Base-by-base conservation (phyloP, 2,329 filamentous ascomycete genomes). In the Dactylellina haptotyla region DNA sequence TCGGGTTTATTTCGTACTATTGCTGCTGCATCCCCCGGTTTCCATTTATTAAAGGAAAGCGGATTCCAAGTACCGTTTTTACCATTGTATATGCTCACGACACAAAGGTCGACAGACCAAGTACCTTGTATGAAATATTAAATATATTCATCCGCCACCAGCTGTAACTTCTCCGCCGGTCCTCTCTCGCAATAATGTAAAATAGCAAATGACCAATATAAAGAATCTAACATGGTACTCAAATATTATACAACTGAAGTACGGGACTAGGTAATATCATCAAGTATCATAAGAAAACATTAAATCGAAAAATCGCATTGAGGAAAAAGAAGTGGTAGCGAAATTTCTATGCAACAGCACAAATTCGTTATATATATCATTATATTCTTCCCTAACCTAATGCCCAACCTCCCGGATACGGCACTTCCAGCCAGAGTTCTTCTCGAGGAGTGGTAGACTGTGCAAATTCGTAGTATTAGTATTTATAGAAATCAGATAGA, bases 341-440 rank as follows among this genome's bases (percentile, higher is more conserved):
- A 28, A n/a, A n/a, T n/a, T n/a, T n/a, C n/a, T n/a, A n/a, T n/a
- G n/a, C n/a, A n/a, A n/a, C n/a, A 64, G 30, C 23, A 34, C 23
- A 58, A 57, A 63, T 34, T 61, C 76, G 14, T 18, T n/a, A 20
- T 46, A 46, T 46, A 45, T 58, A 28, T 65, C 57, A 43, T 26
- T 20, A 39, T 48, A n/a, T n/a, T n/a, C n/a, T n/a, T n/a, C n/a
- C n/a, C n/a, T n/a, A 80, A 39, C 30, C 37, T 65, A 66, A n/a
- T 86, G 89, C 78, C 87, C 85, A 75, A 95, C 83, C 83, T 96
- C 86, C 78, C 87, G 90, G 77, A 97, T 84, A 83, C 89, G 93
- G 85, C 93, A 97, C 78, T 91, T 84, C 94, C 94, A 97, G 76
- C 93, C 93, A 23, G 92, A 96, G 39, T 75, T 53, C 80, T 92